These are phyloP conservation scores for Orbilia javanica DNA, from an alignment of 2,329 filamentous ascomycete genomes.

Conservation along the genomic window DNA sequence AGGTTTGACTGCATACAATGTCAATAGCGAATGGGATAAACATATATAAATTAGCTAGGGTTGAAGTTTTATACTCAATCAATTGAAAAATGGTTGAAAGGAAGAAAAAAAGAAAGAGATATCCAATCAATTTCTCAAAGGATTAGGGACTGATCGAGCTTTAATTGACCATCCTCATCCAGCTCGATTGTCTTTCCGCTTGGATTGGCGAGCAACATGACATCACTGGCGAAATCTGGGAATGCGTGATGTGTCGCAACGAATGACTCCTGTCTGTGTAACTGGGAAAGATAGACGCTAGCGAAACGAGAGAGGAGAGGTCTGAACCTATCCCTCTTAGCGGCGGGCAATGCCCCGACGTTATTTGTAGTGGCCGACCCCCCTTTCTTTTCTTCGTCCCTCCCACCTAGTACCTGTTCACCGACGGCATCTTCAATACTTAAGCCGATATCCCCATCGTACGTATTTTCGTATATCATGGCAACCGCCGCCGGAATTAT, in stretches of 20 bases:
- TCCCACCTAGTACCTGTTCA: no score
- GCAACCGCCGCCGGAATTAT: constrained; percentile 8
- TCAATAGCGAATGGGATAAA: no score
- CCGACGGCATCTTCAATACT: background rate
- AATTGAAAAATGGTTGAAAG: no score
- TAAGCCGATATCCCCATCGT: background rate
- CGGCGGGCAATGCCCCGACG: no score
- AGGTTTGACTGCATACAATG: no score
- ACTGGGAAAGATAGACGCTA: background rate
- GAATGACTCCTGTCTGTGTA: background rate
- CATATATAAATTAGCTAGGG: no score
- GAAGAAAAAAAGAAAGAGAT: no score
- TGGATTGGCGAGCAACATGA: constrained; percentile 32
- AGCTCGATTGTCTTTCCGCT: constrained; percentile 9
- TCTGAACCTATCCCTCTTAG: background rate
- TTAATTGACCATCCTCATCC: constrained; percentile 8
- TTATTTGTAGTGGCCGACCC: background rate
- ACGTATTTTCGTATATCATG: constrained; percentile 24
- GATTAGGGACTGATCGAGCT: no score
- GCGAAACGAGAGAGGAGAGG: background rate
- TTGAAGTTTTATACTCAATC: no score
- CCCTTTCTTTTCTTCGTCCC: background rate
- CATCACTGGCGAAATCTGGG: constrained; percentile 43
- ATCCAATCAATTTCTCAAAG: no score
- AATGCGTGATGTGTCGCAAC: constrained; percentile 10